A percentile compares a stretch with the other conserved stretches of the same genome.
phyloP scores from a whole-genome alignment of 1,139 yeast genomes.

The Wickerhamomyces sp. region DNA sequence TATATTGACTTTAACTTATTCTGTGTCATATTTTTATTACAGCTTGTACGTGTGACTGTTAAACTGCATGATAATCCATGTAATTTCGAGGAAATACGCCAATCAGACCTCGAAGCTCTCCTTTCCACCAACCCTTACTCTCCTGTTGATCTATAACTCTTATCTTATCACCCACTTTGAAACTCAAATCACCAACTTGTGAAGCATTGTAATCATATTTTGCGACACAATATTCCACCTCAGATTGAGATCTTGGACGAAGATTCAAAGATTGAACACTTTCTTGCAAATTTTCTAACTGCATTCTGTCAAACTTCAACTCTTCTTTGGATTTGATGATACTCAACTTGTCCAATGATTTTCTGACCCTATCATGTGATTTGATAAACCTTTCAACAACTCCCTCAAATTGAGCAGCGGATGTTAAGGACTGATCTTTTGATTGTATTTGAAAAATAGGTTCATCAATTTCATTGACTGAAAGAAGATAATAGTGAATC shows the following conservation, averaged over 20 bases:
- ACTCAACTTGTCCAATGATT: slow-evolving; percentile 3
- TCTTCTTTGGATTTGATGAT: slow-evolving; percentile 10
- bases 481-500: slow-evolving; percentile 27
- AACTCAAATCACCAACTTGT: slow-evolving; percentile 42
- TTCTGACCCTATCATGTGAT: neutral
- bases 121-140: slow-evolving; percentile 57
- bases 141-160: slow-evolving; percentile 35
- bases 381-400: slow-evolving; percentile 7
- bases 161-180: slow-evolving; percentile 45
- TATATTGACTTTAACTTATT: neutral
- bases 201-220: slow-evolving; percentile 30
- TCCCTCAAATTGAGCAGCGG: slow-evolving; percentile 1
- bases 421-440: slow-evolving; percentile 4
- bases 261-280: neutral
- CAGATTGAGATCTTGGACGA: slow-evolving; percentile 1
- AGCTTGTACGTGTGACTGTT: too few species aligned
- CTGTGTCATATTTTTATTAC: neutral
- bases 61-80: too few species aligned
- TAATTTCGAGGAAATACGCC: slow-evolving; percentile 58
- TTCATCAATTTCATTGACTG: slow-evolving; percentile 17
- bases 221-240: slow-evolving; percentile 29
- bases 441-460: slow-evolving; percentile 9
- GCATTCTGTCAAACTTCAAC: neutral
- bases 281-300: slow-evolving; percentile 2
- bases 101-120: slow-evolving; percentile 37